Conservation (phyloP, 495 filamentous ascomycete species). For the Penicillium silybi region DNA sequence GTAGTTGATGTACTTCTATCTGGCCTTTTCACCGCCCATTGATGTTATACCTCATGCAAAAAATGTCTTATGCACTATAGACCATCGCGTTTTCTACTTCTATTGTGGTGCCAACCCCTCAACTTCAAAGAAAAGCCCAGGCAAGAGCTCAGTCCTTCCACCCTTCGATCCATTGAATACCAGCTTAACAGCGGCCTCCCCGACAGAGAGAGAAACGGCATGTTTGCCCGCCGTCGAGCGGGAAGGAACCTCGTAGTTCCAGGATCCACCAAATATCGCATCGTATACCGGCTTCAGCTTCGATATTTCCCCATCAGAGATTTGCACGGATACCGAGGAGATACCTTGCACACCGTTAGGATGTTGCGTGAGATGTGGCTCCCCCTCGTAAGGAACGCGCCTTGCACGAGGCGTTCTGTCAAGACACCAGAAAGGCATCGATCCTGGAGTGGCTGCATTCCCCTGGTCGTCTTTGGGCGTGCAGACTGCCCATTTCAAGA, state of each 20-base stretch:
- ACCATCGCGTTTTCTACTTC: not conserved
- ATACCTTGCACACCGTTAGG: not conserved
- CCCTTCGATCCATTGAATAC: slow-evolving; percentile 8
- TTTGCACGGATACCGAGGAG: slow-evolving; percentile 5
- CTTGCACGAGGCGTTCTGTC: slow-evolving; percentile 14
- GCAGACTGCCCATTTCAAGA: not conserved
- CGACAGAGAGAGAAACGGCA: slow-evolving; percentile 5
- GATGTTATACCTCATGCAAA: too few species aligned
- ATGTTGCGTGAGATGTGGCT: not conserved
- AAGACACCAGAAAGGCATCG: slow-evolving; percentile 21
- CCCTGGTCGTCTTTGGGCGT: not conserved
- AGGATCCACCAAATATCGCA: slow-evolving; percentile 6
- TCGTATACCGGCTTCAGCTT: slow-evolving; percentile 8
- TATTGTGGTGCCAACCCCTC: not conserved
- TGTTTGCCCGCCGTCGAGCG: not conserved
- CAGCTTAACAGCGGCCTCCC: slow-evolving; percentile 3
- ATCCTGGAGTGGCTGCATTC: not conserved
- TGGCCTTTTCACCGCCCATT: too few species aligned
- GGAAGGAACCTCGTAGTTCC: slow-evolving; percentile 17
- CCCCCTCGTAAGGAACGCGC: slow-evolving; percentile 17
- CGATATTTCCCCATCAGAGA: not conserved
- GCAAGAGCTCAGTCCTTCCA: slow-evolving; percentile 12
- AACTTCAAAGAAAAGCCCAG: slow-evolving; percentile 12
- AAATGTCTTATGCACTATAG: not conserved
- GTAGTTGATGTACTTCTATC: too few species aligned